Evolutionary conservation across 352 stramenopile species (phyloP), one percentile per base, ranked within the genome.

Genomic region (Phytophthora sojae): DNA sequence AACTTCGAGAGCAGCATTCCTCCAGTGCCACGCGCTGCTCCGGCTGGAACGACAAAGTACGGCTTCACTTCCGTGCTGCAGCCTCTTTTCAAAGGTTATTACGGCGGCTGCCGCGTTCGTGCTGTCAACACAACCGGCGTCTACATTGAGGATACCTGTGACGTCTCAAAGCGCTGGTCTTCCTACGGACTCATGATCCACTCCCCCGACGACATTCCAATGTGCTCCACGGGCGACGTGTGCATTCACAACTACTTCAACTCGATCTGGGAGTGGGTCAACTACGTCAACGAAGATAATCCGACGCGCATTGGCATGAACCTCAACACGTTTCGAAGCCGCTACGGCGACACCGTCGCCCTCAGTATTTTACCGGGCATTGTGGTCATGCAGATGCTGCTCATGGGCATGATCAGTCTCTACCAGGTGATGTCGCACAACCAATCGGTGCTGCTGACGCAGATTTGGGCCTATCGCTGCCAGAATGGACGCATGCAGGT

Each of bases 191-290:
- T 79, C 0, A 66, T 79, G 67, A 21, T 79, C 2, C 71, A 79
- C 57, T 69, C 44, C 3, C 71, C 71, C 0, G 67, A 79, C 29
- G 71, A 79, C 29, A 67, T 79, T 7, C 71, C 71, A 0, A 62
- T 78, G 55, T 78, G 71, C 45, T 63, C 54, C 2, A 75, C 66
- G 1, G 52, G 45, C 8, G 61, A 65, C 12, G 57, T 78, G 1
- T 78, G 71, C 37, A 71, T 79, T 39, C 70, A 76, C 64, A 76
- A 76, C 54, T 69, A 73, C 64, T 77, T 64, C 70, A 77, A 70
- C 26, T 70, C 70, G 12, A 57, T 70, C 2, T 77, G 64, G 70
- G 70, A 77, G 37, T 74, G 57, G 53, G 65, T 74, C 25, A 64
- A 68, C 17, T 65, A 71, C 30, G 17, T 65, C 4, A 45, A 54